Evolutionary conservation across 139 green algal species (phyloP).

Genomic region (Picocystis salinarum): DNA sequence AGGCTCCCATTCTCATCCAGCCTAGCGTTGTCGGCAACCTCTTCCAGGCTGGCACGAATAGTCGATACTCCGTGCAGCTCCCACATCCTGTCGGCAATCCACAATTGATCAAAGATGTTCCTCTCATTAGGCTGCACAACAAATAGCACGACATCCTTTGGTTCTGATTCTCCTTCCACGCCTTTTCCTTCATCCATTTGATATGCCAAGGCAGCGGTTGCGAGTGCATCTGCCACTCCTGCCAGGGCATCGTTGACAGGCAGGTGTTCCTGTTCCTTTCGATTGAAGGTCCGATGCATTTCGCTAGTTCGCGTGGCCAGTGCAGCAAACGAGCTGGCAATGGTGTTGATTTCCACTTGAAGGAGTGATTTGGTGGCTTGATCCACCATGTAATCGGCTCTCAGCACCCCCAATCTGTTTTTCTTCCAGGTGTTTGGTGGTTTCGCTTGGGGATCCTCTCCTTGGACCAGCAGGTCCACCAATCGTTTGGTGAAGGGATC

Average conservation of each 20-base stretch:
- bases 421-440: constrained; percentile 1
- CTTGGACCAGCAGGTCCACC: background rate
- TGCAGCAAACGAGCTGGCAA: constrained; percentile 78
- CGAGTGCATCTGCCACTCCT: constrained; percentile 31
- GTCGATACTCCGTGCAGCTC: constrained; percentile 42
- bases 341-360: constrained; percentile 97
- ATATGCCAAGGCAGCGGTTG: constrained; percentile 14
- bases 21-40: constrained; percentile 26
- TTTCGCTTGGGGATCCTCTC: too few relatives aligned
- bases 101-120: constrained; percentile 84
- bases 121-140: constrained; percentile 78
- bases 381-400: constrained; percentile 97
- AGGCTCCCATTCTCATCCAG: constrained; percentile 15
- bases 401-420: constrained; percentile 52
- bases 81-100: constrained; percentile 39
- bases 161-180: background rate
- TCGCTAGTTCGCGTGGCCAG: constrained; percentile 39
- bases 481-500: background rate
- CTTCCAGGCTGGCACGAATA: constrained; percentile 38
- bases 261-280: constrained; percentile 21
- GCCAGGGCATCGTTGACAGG: constrained; percentile 46
- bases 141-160: constrained; percentile 64
- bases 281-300: constrained; percentile 45
- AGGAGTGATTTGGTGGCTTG: constrained; percentile 51
- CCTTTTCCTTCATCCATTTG: constrained; percentile 8